Conservation (phyloP, 345 rosid genomes). For the Corymbia maculata region DNA sequence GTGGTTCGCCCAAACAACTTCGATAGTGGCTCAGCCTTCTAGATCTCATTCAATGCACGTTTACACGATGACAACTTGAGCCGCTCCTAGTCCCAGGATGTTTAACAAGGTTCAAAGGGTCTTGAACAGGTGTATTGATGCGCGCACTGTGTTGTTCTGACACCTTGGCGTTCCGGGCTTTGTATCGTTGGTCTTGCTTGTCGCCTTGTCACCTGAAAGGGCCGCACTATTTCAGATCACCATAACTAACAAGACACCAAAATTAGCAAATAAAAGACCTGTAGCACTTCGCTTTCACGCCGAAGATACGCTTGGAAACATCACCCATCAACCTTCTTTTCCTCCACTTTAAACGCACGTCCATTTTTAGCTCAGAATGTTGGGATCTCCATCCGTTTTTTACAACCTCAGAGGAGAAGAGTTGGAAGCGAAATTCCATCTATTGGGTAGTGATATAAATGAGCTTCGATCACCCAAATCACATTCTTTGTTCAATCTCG, state of each 20-base stretch:
- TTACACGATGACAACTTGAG: not conserved
- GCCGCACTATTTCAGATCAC: not conserved
- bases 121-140: not conserved
- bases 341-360: slow-evolving; percentile 20
- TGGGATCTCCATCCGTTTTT: slow-evolving; percentile 23
- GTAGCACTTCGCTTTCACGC: not conserved
- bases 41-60: not conserved
- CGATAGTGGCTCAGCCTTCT: not conserved
- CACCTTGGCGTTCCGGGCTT: not conserved
- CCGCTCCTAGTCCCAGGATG: not conserved
- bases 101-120: not conserved
- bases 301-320: not conserved
- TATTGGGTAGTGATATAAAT: slow-evolving; percentile 21
- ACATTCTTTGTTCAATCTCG: slow-evolving; percentile 20
- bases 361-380: slow-evolving; percentile 26
- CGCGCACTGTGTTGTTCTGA: not conserved
- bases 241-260: not conserved
- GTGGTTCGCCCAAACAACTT: not conserved
- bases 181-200: not conserved
- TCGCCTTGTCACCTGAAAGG: not conserved
- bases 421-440: not conserved
- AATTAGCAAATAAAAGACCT: not conserved
- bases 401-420: slow-evolving; percentile 9
- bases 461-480: slow-evolving; percentile 17
- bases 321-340: slow-evolving; percentile 28